These are phyloP conservation scores for Cokeromyces recurvatus DNA, from an alignment of 371 early-diverging fungal species.

Conservation along the genomic window DNA sequence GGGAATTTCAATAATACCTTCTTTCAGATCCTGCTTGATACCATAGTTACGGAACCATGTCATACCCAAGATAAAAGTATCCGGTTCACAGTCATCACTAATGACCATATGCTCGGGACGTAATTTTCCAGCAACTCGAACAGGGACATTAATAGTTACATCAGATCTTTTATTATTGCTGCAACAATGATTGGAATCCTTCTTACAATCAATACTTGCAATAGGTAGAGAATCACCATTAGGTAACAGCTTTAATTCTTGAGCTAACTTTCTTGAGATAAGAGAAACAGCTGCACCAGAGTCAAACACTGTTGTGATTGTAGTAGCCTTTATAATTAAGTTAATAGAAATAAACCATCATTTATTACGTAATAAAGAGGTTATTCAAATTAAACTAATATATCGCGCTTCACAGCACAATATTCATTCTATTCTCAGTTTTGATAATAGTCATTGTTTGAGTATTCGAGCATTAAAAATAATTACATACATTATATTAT, in stretches of 20 bases:
- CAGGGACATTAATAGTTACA: conserved; percentile 4
- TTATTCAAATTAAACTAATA: no score
- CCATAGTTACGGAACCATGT: conserved; percentile 5
- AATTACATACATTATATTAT: no score
- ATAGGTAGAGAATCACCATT: neutral
- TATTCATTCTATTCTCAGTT: no score
- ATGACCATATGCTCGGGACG: conserved; percentile 13
- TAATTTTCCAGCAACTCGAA: conserved; percentile 4
- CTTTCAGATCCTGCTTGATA: neutral
- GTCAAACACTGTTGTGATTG: neutral
- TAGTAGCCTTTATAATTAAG: no score
- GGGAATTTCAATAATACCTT: neutral
- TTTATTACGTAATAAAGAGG: no score
- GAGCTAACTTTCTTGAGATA: neutral
- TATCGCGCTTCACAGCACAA: no score
- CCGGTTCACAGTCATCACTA: neutral
- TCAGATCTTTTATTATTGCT: neutral
- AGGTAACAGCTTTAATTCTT: neutral
- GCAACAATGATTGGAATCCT: neutral
- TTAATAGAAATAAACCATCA: no score
- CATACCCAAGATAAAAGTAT: conserved; percentile 4
- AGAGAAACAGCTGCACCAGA: neutral
- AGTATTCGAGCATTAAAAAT: no score
- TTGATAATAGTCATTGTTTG: no score
- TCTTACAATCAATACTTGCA: neutral